Evolutionary conservation across 139 green algal species (phyloP), one percentile per base, ranked within the genome.

Genomic region (Gonium pectorale): DNA sequence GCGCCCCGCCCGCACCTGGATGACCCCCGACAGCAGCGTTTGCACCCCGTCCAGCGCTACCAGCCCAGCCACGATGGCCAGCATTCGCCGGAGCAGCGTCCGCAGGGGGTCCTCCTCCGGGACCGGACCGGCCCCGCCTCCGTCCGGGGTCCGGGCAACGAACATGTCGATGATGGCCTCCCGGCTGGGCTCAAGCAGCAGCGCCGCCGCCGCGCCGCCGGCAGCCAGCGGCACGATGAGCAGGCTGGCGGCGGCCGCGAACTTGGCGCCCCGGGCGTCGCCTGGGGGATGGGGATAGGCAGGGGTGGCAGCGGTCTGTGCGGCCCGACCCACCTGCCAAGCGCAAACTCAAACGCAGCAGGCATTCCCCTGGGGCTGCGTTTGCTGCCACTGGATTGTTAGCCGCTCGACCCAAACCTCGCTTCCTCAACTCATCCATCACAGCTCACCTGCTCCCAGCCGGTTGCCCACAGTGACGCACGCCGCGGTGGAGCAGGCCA

Each of bases 11-110:
- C 62, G 27, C 43, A 88, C 84, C 75, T 84, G 67, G 11, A 90
- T 87, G 31, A 92, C 74, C n/a, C 90, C 90, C 0, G 67, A 67
- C 40, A 94, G 81, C 27, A 94, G 67, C 3, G 88, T 90, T 79
- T 93, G 90, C 33, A 81, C 17, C 0, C 88, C 90, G 43, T 92
- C 89, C n/a, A 92, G 72, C 43, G 90, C 78, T 81, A 90, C 85
- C 67, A 94, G 68, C 59, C 85, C 52, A 0, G 86, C 89, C 6
- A 92, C 89, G 52, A 92, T 85, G 38, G 41, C 63, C 2, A 85
- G 54, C 79, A 85, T 75, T 27, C 52, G 51, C 9, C 46, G 78
- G 44, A 85, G 44, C 63, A 85, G 33, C 27, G 2, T 4, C 43
- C 43, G 41, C 24, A 74, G 78, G 9, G 43, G 29, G 22, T 35